A percentile compares a stretch with the other conserved stretches of the same genome.
Conservation (phyloP, 208 protist genomes). For the Blastocrithidia nonstop region DNA sequence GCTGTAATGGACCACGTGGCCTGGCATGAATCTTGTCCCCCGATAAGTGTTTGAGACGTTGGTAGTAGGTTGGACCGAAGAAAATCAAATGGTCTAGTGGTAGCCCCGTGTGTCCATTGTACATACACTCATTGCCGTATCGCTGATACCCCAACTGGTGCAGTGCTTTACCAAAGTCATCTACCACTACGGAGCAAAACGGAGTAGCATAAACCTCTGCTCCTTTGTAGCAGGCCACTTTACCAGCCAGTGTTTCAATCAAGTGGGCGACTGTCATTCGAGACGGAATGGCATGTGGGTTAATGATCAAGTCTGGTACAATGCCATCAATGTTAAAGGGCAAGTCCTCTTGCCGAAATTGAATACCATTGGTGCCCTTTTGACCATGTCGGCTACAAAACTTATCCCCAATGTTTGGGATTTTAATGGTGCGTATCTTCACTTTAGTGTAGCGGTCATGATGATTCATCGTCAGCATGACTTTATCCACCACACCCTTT, state of each 20-base stretch:
- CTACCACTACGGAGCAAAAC: slow-evolving; percentile 91
- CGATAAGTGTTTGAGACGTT: slow-evolving; percentile 99
- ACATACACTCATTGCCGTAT: slow-evolving; percentile 95
- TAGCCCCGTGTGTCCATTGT: slow-evolving; percentile 96
- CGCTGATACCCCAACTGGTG: slow-evolving; percentile 92
- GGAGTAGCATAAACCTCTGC: slow-evolving; percentile 87
- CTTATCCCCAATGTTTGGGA: slow-evolving; percentile 99
- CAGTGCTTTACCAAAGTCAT: slow-evolving; percentile 83
- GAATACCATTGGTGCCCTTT: slow-evolving; percentile 98
- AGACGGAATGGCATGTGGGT: slow-evolving; percentile 99
- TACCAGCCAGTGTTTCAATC: slow-evolving; percentile 84
- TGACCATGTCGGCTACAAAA: slow-evolving; percentile 99
- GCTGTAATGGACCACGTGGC: slow-evolving; percentile 77
- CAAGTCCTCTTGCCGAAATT: slow-evolving; percentile 97
- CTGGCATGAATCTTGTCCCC: slow-evolving; percentile 99
- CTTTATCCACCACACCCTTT: slow-evolving; percentile 91
- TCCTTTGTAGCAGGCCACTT: slow-evolving; percentile 94
- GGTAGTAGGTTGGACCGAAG: slow-evolving; percentile 99
- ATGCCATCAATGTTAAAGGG: slow-evolving; percentile 95
- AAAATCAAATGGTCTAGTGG: slow-evolving; percentile 95
- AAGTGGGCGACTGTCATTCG: slow-evolving; percentile 99
- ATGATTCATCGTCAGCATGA: slow-evolving; percentile 88
- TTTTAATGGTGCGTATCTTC: slow-evolving; percentile 86
- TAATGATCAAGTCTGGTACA: slow-evolving; percentile 99
- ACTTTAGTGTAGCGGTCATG: slow-evolving; percentile 89